These are phyloP conservation scores for Cucurbita maxima DNA, from an alignment of 306 rosid genomes.

Conservation along the genomic window DNA sequence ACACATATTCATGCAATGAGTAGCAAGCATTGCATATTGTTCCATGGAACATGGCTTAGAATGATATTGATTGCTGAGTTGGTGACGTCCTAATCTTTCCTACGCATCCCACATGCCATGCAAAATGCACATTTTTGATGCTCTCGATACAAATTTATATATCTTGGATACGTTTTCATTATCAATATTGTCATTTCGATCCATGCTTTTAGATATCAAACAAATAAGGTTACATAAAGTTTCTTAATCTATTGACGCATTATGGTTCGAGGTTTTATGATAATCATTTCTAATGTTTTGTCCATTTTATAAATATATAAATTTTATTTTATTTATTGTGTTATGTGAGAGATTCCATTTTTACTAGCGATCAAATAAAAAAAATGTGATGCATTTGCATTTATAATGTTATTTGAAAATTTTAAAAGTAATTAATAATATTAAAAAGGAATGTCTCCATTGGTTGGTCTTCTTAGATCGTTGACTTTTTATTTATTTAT, in stretches of 20 bases:
- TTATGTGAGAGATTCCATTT: no score
- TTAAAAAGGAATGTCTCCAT: background rate
- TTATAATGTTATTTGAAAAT: background rate
- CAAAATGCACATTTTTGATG: background rate
- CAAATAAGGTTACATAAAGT: background rate
- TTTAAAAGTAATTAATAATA: background rate
- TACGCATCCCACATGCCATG: conserved; percentile 7
- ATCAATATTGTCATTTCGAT: background rate
- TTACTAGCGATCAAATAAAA: no score
- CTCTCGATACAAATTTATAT: background rate
- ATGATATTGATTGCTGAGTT: background rate
- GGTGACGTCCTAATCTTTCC: background rate
- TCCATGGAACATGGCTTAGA: background rate
- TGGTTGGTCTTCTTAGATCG: background rate
- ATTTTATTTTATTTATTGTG: no score
- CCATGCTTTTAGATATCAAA: background rate
- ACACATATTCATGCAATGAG: background rate
- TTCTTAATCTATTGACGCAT: background rate
- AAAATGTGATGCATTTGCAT: background rate
- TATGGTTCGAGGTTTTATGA: no score
- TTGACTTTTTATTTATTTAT: background rate
- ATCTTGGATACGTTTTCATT: background rate
- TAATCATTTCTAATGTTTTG: no score
- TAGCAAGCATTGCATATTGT: background rate
- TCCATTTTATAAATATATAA: no score